Evolutionary conservation across 768 basidiomycete species (phyloP).

Genomic region (Hericium coralloides): DNA sequence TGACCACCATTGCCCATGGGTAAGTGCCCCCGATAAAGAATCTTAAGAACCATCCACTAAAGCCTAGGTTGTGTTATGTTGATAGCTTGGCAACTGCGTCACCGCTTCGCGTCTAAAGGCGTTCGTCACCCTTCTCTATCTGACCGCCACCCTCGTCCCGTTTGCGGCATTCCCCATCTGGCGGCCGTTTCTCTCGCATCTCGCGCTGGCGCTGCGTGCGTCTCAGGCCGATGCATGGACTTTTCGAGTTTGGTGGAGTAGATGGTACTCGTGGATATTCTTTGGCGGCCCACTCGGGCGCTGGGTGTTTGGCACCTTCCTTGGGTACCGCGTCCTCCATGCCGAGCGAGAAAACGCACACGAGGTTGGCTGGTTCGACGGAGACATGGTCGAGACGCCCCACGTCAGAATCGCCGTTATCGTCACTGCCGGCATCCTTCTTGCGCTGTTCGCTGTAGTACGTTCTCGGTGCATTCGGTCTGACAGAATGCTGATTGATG

Average conservation of each 20-base stretch:
- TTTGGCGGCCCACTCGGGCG: conserved; percentile 15
- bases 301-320: conserved; percentile 11
- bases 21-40: neutral
- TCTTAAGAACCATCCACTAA: neutral
- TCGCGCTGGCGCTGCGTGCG: conserved; percentile 8
- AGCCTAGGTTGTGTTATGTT: neutral
- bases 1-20: conserved; percentile 19
- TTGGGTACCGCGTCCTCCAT: conserved; percentile 11
- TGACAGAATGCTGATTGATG: neutral
- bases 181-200: conserved; percentile 2
- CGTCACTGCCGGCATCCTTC: neutral
- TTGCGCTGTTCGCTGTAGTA: conserved; percentile 12
- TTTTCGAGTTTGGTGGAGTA: conserved; percentile 12
- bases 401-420: conserved; percentile 5
- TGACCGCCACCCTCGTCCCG: conserved; percentile 11
- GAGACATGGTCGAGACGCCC: conserved; percentile 8
- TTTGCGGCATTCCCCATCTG: conserved; percentile 9
- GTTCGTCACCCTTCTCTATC: conserved; percentile 10
- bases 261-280: conserved; percentile 15
- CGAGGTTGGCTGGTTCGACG: conserved; percentile 3
- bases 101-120: conserved; percentile 10
- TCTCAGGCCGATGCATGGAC: conserved; percentile 13
- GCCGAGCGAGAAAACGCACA: neutral
- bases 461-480: neutral
- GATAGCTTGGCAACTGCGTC: conserved; percentile 16